A percentile compares a stretch with the other conserved stretches of the same genome.
phyloP scores from a whole-genome alignment of 768 basidiomycete genomes.

The Russula abietina region DNA sequence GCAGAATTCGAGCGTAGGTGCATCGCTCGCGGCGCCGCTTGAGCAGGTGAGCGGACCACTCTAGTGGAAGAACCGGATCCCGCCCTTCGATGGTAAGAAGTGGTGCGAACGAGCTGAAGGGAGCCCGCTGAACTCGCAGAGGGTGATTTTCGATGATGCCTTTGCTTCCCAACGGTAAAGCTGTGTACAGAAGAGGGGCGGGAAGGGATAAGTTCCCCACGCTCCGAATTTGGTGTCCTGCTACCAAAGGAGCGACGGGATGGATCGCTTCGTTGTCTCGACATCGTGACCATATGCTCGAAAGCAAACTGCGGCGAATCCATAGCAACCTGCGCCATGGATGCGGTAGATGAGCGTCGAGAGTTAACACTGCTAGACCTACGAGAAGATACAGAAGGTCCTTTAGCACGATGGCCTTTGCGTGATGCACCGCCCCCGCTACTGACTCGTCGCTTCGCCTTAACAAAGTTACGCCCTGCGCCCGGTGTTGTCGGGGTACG shows the following conservation, averaged over 20 bases:
- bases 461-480: slow-evolving; percentile 32
- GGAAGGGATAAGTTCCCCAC: slow-evolving; percentile 62
- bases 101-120: slow-evolving; percentile 44
- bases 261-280: slow-evolving; percentile 43
- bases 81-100: slow-evolving; percentile 74
- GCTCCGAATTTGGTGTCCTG: slow-evolving; percentile 85
- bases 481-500: slow-evolving; percentile 15
- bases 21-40: slow-evolving; percentile 39
- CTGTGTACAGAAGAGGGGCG: slow-evolving; percentile 85
- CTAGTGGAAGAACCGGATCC: slow-evolving; percentile 81
- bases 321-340: slow-evolving; percentile 42
- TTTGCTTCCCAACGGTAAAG: slow-evolving; percentile 49
- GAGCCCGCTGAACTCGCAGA: slow-evolving; percentile 75
- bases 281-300: slow-evolving; percentile 38
- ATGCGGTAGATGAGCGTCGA: slow-evolving; percentile 56
- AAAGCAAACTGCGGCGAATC: slow-evolving; percentile 47
- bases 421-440: slow-evolving; percentile 30
- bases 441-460: slow-evolving; percentile 45
- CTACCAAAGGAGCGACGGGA: slow-evolving; percentile 68
- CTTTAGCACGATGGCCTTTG: slow-evolving; percentile 51
- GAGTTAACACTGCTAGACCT: slow-evolving; percentile 92
- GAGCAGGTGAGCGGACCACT: slow-evolving; percentile 54
- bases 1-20: slow-evolving; percentile 74
- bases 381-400: slow-evolving; percentile 72
- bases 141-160: slow-evolving; percentile 72